Conservation (phyloP, 192 early-diverging fungal genomes). For the Coemansia sp. region DNA sequence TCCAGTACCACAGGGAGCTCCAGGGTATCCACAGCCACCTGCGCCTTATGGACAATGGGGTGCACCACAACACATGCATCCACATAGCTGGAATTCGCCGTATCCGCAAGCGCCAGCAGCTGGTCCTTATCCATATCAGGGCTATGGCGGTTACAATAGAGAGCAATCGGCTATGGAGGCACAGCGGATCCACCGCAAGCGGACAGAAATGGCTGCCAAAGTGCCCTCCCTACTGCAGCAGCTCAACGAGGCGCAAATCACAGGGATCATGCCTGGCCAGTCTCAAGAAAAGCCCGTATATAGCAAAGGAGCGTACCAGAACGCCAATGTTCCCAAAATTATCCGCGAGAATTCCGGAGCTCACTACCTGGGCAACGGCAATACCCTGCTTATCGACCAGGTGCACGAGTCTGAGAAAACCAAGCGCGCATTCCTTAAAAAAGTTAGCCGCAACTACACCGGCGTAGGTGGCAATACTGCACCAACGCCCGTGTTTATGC, state of each 20-base stretch:
- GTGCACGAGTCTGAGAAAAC: constrained; percentile 45
- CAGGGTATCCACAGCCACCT: constrained; percentile 6
- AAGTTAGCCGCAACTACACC: constrained; percentile 35
- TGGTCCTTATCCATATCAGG: not conserved
- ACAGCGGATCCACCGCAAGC: constrained; percentile 19
- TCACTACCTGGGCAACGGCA: constrained; percentile 41
- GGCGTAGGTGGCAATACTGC: constrained; percentile 39
- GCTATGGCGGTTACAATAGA: not conserved
- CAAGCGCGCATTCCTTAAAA: constrained; percentile 32
- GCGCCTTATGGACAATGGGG: constrained; percentile 6
- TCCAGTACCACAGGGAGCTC: not conserved
- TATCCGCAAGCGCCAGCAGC: constrained; percentile 1
- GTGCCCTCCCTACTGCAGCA: constrained; percentile 47
- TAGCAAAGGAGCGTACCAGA: constrained; percentile 43
- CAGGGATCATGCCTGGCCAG: constrained; percentile 28
- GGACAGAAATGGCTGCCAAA: constrained; percentile 35
- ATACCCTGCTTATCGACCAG: constrained; percentile 44
- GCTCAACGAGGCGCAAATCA: constrained; percentile 28
- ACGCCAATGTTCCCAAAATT: constrained; percentile 13
- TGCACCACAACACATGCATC: not conserved
- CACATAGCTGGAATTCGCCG: constrained; percentile 2
- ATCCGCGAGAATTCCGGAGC: constrained; percentile 19
- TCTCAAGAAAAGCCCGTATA: constrained; percentile 30
- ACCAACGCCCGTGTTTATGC: constrained; percentile 31
- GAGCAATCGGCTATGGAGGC: constrained; percentile 6